Base-by-base conservation (phyloP, 1,284 basidiomycete species). In the Sparassis latifolia region DNA sequence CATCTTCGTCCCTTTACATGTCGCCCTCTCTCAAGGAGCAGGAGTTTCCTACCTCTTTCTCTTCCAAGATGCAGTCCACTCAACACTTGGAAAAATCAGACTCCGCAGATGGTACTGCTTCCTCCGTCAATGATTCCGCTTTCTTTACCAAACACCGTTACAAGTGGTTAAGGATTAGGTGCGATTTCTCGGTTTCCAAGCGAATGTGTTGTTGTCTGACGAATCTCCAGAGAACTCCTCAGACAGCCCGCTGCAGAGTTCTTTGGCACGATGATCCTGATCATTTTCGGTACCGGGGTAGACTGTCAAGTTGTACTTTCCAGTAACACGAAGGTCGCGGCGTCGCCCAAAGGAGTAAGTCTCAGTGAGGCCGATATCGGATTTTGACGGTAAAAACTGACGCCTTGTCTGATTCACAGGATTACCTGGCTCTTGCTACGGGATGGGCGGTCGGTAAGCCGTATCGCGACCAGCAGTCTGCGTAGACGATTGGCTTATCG, bases 181-280 rank as follows among this genome's bases (percentile, higher is more conserved):
- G 57, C 33, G 71, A 61, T 44, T 3, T 28, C n/a, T 3, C 4
- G 27, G 27, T 33, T 12, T 40, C 33, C 4, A 10, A 10, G 10
- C n/a, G 28, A 45, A 4, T 3, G 4, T 31, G 10, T 31, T 28
- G 31, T 49, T 39, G 30, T 48, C 40, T 43, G 35, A 49, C 5
- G 42, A 10, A 46, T 42, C 20, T 49, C 9, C 50, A 76, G 74
- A 20, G 63, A 70, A 66, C 64, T 51, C 28, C 60, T 86, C 42
- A 73, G 80, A 52, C 84, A 87, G 63, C 77, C 82, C 20, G 73
- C 73, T 39, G 86, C 84, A 3, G 86, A 89, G 64, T 85, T 86
- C 58, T 62, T 86, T 43, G 84, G 83, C 38, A 79, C 80, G 31
- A 79, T 80, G 70, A 70, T 86, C 37, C 69, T 89, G 9, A 71